Evolutionary conservation across 306 rosid species (phyloP).

Genomic region (Pueraria montana): DNA sequence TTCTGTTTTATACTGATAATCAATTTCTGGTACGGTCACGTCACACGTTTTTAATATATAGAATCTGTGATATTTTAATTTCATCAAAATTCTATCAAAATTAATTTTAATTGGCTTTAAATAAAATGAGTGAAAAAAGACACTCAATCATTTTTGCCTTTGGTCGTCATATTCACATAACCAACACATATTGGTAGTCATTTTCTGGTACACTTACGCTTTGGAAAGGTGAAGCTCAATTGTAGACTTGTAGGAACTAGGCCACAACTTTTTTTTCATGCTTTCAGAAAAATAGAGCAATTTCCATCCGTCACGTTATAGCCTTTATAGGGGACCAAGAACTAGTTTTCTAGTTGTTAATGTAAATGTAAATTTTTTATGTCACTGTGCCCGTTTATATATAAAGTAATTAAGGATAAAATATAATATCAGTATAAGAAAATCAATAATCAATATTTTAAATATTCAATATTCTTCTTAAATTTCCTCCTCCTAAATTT

Average conservation of each 20-base stretch:
- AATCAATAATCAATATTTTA: too few relatives aligned
- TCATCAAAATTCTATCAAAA: background rate
- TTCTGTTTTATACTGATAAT: background rate
- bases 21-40: background rate
- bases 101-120: background rate
- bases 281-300: background rate
- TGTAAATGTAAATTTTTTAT: too few relatives aligned
- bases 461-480: too few relatives aligned
- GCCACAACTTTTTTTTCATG: background rate
- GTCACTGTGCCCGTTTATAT: too few relatives aligned
- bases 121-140: background rate
- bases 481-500: too few relatives aligned
- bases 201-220: background rate
- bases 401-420: too few relatives aligned
- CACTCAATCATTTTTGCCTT: background rate
- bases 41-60: background rate
- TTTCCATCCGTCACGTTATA: too few relatives aligned
- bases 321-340: too few relatives aligned
- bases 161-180: background rate
- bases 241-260: background rate
- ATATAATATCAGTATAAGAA: too few relatives aligned
- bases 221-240: background rate
- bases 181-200: background rate
- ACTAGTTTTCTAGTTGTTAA: too few relatives aligned
- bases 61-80: background rate